phyloP scores from a whole-genome alignment of 2,329 filamentous ascomycete genomes.

The Coleophoma cylindrospora region DNA sequence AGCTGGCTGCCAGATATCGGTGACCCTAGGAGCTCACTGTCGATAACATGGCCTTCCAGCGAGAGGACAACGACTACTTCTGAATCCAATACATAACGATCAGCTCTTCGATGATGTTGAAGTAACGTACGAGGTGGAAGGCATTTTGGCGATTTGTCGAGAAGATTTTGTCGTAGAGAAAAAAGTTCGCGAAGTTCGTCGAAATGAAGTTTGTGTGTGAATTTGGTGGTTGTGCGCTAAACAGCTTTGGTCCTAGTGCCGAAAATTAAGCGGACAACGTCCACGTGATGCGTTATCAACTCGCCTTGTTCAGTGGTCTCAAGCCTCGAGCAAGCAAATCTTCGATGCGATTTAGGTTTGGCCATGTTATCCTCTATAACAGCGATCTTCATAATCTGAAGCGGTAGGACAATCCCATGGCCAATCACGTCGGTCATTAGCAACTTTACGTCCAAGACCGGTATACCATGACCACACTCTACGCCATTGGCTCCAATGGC shows the following conservation, averaged over 20 bases:
- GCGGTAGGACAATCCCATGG: too few species aligned
- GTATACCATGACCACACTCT: constrained; percentile 47
- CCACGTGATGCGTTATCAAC: too few species aligned
- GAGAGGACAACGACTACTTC: constrained; percentile 78
- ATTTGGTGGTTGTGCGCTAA: too few species aligned
- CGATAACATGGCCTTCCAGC: constrained; percentile 46
- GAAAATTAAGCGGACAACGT: too few species aligned
- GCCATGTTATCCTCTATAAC: too few species aligned
- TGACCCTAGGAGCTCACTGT: constrained; percentile 29
- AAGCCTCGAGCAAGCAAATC: too few species aligned
- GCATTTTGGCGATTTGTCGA: constrained; percentile 40
- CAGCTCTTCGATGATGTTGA: constrained; percentile 15
- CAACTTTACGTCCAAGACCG: too few species aligned
- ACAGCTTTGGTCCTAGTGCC: too few species aligned
- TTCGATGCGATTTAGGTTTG: too few species aligned
- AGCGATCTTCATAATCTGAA: too few species aligned
- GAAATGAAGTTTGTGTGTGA: constrained; percentile 1
- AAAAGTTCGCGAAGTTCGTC: constrained; percentile 8
- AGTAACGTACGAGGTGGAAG: constrained; percentile 29
- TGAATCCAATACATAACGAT: constrained; percentile 21
- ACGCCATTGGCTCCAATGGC: constrained; percentile 71
- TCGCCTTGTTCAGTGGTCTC: too few species aligned
- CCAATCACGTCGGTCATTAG: too few species aligned
- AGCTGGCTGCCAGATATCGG: constrained; percentile 60
- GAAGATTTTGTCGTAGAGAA: constrained; percentile 24